Evolutionary conservation across 352 stramenopile species (phyloP).

Genomic region (Lagenidium sp.): DNA sequence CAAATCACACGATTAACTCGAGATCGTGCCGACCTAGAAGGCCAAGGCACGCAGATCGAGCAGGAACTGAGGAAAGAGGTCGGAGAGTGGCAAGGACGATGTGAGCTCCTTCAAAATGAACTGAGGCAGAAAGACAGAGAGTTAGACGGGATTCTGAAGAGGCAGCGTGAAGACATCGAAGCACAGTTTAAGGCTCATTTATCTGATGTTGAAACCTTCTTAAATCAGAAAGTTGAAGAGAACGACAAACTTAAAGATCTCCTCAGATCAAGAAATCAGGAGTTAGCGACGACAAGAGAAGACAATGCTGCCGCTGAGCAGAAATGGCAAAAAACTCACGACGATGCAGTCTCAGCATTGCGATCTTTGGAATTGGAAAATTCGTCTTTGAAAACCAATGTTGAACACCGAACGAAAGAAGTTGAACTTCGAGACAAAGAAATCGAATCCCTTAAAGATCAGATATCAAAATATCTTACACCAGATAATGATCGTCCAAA

Average conservation of each 20-base stretch:
- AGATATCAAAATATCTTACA: slow-evolving; percentile 45
- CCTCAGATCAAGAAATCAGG: no score
- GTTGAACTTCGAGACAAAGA: slow-evolving; percentile 42
- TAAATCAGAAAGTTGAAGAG: background rate
- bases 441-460: slow-evolving; percentile 30
- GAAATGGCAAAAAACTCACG: no score
- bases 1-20: no score
- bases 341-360: no score
- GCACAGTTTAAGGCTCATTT: background rate
- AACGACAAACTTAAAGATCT: no score
- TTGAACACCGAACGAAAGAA: slow-evolving; percentile 42
- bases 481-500: slow-evolving; percentile 40
- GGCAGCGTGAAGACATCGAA: background rate
- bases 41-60: no score
- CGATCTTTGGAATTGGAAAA: no score
- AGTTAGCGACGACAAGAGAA: slow-evolving; percentile 22
- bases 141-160: background rate
- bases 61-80: background rate
- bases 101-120: background rate
- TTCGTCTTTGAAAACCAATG: slow-evolving; percentile 36
- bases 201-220: background rate
- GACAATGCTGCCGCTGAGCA: no score
- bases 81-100: slow-evolving; percentile 10
- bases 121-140: background rate
- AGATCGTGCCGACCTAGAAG: background rate